Conservation (phyloP, 1,284 basidiomycete genomes). For the Apiotrichum gamsii region DNA sequence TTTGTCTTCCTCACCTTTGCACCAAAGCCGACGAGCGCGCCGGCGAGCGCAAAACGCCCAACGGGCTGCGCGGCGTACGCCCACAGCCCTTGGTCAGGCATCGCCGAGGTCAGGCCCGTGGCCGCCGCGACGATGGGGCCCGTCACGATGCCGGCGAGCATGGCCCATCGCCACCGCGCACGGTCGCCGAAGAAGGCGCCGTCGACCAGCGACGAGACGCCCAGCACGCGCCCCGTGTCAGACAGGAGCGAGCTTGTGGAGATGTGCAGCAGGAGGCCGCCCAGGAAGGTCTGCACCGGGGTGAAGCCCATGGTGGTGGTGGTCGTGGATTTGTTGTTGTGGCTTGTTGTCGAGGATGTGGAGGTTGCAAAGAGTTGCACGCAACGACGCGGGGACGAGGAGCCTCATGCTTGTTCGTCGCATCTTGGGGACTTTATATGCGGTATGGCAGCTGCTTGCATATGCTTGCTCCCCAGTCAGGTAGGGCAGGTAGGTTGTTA, state of each 20-base stretch:
- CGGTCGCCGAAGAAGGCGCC: constrained; percentile 53
- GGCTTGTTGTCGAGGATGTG: too few species aligned
- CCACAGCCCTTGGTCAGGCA: constrained; percentile 51
- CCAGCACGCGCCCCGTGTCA: constrained; percentile 58
- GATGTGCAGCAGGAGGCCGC: constrained; percentile 56
- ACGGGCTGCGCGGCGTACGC: constrained; percentile 34
- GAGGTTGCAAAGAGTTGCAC: too few species aligned
- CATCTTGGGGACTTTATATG: too few species aligned
- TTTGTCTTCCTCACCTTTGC: constrained; percentile 52
- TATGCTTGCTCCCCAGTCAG: too few species aligned
- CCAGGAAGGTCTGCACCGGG: constrained; percentile 58
- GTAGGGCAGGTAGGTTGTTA: too few species aligned
- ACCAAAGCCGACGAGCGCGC: constrained; percentile 59
- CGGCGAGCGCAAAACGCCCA: constrained; percentile 50
- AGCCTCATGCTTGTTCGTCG: too few species aligned
- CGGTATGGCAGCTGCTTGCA: too few species aligned
- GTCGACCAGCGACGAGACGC: constrained; percentile 61
- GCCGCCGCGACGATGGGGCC: constrained; percentile 26
- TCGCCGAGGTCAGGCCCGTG: constrained; percentile 43
- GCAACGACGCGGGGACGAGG: too few species aligned
- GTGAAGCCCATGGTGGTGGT: constrained; percentile 38
- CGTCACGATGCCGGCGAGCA: constrained; percentile 33
- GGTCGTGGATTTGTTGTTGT: neutral
- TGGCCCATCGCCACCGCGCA: constrained; percentile 35
- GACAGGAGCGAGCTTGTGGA: constrained; percentile 55